Conservation (phyloP, 2,329 filamentous ascomycete species). For the Ceratocystis cacaofunesta region DNA sequence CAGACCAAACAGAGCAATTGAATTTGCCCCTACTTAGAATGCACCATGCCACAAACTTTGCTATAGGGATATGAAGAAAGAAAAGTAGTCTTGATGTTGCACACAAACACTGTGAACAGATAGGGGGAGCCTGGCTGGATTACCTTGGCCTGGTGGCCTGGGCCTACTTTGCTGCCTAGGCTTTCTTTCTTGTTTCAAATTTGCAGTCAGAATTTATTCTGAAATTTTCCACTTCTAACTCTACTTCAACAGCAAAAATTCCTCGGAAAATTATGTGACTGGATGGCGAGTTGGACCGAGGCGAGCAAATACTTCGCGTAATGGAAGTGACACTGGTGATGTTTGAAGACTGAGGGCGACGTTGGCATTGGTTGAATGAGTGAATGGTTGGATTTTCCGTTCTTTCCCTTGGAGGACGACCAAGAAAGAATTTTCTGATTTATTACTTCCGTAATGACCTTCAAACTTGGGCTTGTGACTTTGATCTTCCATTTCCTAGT, state of each 20-base stretch:
- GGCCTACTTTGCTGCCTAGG: not conserved
- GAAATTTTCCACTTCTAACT: not conserved
- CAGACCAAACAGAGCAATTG: not conserved
- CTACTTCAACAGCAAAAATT: not conserved
- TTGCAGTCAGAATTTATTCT: not conserved
- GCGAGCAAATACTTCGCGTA: not conserved
- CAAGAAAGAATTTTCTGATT: not conserved
- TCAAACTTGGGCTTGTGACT: no score
- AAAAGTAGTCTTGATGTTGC: no score
- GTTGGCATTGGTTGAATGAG: not conserved
- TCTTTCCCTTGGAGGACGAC: no score
- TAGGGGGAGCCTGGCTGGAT: no score
- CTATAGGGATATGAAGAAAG: no score
- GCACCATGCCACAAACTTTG: no score
- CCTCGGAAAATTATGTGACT: not conserved
- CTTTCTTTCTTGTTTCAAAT: not conserved
- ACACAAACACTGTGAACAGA: no score
- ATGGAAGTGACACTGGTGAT: not conserved
- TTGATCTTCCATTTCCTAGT: no score
- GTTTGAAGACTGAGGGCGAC: not conserved
- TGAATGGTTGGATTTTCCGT: no score
- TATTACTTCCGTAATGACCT: not conserved
- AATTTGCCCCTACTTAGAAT: no score
- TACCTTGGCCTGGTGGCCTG: not conserved
- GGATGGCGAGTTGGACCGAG: not conserved